Base-by-base conservation (phyloP, 306 rosid genomes). In the Sesbania bispinosa region DNA sequence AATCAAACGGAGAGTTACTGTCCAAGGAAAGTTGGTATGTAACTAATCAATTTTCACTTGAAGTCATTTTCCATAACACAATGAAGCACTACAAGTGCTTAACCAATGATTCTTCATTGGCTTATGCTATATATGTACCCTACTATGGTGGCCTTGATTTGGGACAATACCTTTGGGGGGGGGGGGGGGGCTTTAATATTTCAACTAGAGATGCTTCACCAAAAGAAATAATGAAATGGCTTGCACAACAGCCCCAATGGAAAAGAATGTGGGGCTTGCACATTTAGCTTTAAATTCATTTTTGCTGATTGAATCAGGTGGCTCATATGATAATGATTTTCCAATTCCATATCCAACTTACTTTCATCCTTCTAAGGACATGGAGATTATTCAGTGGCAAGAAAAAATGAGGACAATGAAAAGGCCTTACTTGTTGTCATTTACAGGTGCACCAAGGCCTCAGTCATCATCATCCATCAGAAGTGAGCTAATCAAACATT, bases 31-130 rank as follows among this genome's bases (percentile, higher is more conserved):
- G 48, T 69, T 89, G 92, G 92, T 89, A 70, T 71, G 33, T 10
- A 1, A 89, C 96, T 3, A 79, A 86, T 77, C 92, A 86, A 52
- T 85, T 86, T 52, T 24, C 86, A 35, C 79, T 89, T 2, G 96
- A 89, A 32, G 52, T 83, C 18, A 83, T 89, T 26, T 89, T 89
- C 35, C 92, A 86, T 42, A 79, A 79, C 83, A 78, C 42, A 27
- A 87, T 86, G 88, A 85, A 81, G 85, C 47, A 82, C 23, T 83
- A 85, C 67, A 67, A 48, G 71, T 89, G 96, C 76, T 69, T 86
- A 67, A 89, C 92, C 53, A 83, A 83, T 29, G 76, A 89, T 33
- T 85, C 88, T 0, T 72, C 90, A 7, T 19, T 64, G 69, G 90
- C 92, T 29, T 83, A 88, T 6, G 90, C 92, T n/a, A 15, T 84